These are phyloP conservation scores for Colletotrichum sp. DNA, from an alignment of 2,329 filamentous ascomycete species.

Conservation along the genomic window DNA sequence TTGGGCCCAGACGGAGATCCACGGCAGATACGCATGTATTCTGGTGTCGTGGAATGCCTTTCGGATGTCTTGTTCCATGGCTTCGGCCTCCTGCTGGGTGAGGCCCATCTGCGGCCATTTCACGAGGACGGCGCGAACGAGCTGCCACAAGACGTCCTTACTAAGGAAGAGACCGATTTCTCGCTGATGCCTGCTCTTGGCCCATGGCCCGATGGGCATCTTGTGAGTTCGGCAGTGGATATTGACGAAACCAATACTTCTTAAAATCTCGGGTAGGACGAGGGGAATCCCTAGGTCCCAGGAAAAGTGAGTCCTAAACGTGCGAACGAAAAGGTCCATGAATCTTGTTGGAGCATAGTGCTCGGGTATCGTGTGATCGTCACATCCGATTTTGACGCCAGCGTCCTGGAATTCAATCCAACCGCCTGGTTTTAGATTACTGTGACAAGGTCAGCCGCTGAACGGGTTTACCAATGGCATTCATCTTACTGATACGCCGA, in stretches of 20 bases:
- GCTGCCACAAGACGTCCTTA: conserved; percentile 35
- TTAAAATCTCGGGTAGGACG: conserved; percentile 31
- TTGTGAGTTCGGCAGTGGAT: conserved; percentile 30
- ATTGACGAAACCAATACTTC: conserved; percentile 38
- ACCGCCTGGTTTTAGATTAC: conserved; percentile 40
- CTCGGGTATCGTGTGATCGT: conserved; percentile 30
- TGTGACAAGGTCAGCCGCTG: conserved; percentile 22
- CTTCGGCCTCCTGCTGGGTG: conserved; percentile 35
- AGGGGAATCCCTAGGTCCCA: conserved; percentile 37
- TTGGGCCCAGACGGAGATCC: conserved; percentile 43
- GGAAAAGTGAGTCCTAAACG: conserved; percentile 35
- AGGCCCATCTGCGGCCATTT: conserved; percentile 35
- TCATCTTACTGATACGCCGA: conserved; percentile 48
- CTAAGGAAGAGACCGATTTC: conserved; percentile 42
- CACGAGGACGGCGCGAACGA: conserved; percentile 35
- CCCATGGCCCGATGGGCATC: conserved; percentile 43
- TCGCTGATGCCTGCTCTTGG: conserved; percentile 34
- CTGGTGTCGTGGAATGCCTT: conserved; percentile 34
- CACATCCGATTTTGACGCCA: conserved; percentile 33
- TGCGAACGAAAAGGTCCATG: conserved; percentile 34
- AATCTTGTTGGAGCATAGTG: conserved; percentile 25
- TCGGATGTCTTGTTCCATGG: conserved; percentile 33
- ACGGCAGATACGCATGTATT: conserved; percentile 38
- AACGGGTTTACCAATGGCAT: background rate
- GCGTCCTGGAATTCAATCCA: conserved; percentile 45